phyloP scores from a whole-genome alignment of 2,329 filamentous ascomycete genomes.

The Golovinomyces cichoracearum region DNA sequence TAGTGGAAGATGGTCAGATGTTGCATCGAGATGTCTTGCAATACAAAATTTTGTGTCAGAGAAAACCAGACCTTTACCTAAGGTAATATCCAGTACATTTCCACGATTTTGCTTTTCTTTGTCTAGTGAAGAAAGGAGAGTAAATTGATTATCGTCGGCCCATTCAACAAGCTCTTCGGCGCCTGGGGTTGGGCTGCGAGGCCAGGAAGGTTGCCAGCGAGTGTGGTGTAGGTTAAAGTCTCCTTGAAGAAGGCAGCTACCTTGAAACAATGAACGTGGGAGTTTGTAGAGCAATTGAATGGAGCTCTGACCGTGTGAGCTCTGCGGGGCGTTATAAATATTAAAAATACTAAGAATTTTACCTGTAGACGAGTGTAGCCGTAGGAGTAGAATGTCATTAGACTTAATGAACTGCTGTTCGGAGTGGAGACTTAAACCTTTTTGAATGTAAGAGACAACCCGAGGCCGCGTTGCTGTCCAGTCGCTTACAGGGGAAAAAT shows the following conservation, averaged over 20 bases:
- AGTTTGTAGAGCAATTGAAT: background rate
- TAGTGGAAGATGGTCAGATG: background rate
- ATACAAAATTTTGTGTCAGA: background rate
- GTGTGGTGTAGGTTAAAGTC: background rate
- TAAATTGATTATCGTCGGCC: background rate
- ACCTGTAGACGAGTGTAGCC: background rate
- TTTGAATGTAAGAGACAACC: background rate
- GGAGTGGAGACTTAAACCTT: background rate
- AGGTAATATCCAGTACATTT: background rate
- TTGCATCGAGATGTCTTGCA: background rate
- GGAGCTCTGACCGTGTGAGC: too few species aligned
- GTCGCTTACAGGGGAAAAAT: background rate
- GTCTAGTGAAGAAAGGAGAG: background rate
- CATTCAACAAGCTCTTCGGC: background rate
- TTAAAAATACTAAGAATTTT: background rate
- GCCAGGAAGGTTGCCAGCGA: background rate
- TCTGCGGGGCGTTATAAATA: background rate
- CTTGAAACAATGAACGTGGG: background rate
- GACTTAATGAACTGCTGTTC: background rate
- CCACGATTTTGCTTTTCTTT: background rate
- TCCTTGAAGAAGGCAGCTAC: background rate
- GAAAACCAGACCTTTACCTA: too few species aligned
- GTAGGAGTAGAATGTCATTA: background rate
- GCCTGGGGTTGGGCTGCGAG: too few species aligned
- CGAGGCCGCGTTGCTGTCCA: background rate